A percentile compares a stretch with the other conserved stretches of the same genome.
Conservation (phyloP, 805 yeast species). For the Candida sakaeoensis region DNA sequence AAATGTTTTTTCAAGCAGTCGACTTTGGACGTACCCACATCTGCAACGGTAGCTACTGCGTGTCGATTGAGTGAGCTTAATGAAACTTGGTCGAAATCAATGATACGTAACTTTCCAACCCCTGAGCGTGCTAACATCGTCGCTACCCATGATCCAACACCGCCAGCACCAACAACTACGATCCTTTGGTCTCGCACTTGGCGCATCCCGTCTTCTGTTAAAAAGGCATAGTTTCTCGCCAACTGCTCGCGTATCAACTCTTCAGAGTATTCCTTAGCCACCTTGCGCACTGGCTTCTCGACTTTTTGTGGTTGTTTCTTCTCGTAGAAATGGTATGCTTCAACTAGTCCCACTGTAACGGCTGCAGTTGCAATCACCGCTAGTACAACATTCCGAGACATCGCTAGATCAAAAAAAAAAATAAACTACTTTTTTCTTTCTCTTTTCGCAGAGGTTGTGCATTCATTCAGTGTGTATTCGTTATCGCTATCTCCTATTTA, state of each 20-base stretch:
- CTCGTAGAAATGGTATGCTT: slow-evolving; percentile 27
- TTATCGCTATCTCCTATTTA: too few relatives aligned
- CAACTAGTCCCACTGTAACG: slow-evolving; percentile 33
- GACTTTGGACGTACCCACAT: slow-evolving; percentile 92
- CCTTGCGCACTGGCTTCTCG: neutral
- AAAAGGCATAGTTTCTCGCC: slow-evolving; percentile 89
- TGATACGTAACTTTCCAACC: slow-evolving; percentile 67
- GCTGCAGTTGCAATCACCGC: slow-evolving; percentile 28
- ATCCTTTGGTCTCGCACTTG: slow-evolving; percentile 68
- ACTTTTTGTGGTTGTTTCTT: neutral
- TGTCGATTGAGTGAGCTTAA: slow-evolving; percentile 90
- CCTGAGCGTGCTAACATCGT: slow-evolving; percentile 93
- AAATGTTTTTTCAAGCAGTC: slow-evolving; percentile 70
- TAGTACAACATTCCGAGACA: slow-evolving; percentile 11
- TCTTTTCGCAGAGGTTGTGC: neutral
- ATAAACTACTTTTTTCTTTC: neutral
- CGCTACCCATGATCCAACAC: slow-evolving; percentile 96
- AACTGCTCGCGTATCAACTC: slow-evolving; percentile 84
- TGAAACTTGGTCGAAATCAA: slow-evolving; percentile 96
- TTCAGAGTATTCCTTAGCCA: slow-evolving; percentile 38
- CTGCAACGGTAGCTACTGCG: slow-evolving; percentile 85
- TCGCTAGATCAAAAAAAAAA: too few relatives aligned
- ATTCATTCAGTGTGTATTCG: too few relatives aligned
- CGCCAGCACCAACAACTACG: slow-evolving; percentile 91
- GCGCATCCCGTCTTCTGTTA: slow-evolving; percentile 80